Evolutionary conservation across 139 green algal genomes (phyloP), one percentile per base, ranked within the genome.

Genomic region (Micromonas commoda): DNA sequence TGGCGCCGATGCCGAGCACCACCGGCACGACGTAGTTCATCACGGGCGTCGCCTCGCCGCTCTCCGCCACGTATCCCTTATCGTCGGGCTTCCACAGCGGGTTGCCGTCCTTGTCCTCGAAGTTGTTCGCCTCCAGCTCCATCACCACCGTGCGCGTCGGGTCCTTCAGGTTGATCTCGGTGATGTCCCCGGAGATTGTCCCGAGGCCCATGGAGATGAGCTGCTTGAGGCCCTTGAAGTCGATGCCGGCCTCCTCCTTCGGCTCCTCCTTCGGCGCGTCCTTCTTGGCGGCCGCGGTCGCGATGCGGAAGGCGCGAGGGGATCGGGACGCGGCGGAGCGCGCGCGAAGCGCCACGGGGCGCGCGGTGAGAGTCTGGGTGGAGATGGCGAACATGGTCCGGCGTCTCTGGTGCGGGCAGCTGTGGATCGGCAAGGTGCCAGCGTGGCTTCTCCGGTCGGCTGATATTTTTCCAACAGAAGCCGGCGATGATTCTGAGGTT

Each of bases 91-190:
- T 54, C 67, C n/a, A 70, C 21, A 80, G 33, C 32, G 63, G 75
- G 2, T 74, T 74, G 2, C 64, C 75, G 13, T 80, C 75, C 9
- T 4, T 33, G 52, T 75, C 63, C 29, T 80, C 75, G 33, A 80
- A 80, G 75, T 80, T 80, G 60, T 80, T 80, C 63, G 63, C 64
- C 52, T 80, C 75, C 20, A 80, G 52, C 38, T 80, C 75, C 75
- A 80, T 80, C 26, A 80, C 75, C 9, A 80, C 75, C 39, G 75
- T 65, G 24, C 75, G 64, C 75, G n/a, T 51, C 5, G 75, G 33
- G 35, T 80, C 37, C 26, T 80, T 54, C 16, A 80, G 29, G 64
- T 80, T 80, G 52, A 80, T 80, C 75, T 80, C 75, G 9, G 75
- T 80, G 64, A 80, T 80, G 37, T 80, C 75, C 29, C 75, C 75